phyloP scores from a whole-genome alignment of 352 stramenopile genomes.

The Blastocystis sp. region DNA sequence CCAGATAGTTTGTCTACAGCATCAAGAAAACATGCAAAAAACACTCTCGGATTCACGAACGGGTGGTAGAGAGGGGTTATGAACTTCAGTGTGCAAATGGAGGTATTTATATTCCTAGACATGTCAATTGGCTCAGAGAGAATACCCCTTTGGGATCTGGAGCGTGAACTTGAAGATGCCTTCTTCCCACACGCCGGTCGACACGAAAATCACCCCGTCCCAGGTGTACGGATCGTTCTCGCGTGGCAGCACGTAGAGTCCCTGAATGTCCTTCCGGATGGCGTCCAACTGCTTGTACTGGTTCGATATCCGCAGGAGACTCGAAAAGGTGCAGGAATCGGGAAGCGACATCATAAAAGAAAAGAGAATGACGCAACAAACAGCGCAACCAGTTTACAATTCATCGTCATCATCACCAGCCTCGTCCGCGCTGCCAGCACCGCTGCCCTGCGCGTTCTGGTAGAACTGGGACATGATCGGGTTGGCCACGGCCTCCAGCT shows the following conservation, averaged over 20 bases:
- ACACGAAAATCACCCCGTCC: slow-evolving; percentile 51
- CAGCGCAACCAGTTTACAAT: slow-evolving; percentile 47
- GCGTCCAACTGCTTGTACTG: slow-evolving; percentile 38
- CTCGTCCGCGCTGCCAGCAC: neutral
- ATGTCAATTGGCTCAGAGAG: neutral
- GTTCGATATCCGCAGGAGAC: slow-evolving; percentile 32
- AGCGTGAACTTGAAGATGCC: slow-evolving; percentile 60
- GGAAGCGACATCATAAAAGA: slow-evolving; percentile 10
- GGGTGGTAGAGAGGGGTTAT: slow-evolving; percentile 57
- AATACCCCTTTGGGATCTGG: slow-evolving; percentile 14
- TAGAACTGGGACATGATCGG: slow-evolving; percentile 98
- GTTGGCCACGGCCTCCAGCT: slow-evolving; percentile 91
- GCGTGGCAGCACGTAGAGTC: slow-evolving; percentile 40
- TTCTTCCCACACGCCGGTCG: slow-evolving; percentile 21
- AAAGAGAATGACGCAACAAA: neutral
- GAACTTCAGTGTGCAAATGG: slow-evolving; percentile 32
- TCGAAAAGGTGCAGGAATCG: neutral
- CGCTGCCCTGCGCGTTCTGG: slow-evolving; percentile 72
- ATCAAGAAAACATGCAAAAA: neutral
- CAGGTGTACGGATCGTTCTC: slow-evolving; percentile 57
- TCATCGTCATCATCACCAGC: slow-evolving; percentile 66
- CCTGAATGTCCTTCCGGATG: slow-evolving; percentile 6
- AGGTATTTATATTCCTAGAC: neutral
- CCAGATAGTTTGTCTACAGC: slow-evolving; percentile 41
- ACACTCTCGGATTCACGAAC: slow-evolving; percentile 38